Conservation (phyloP, 257 asterid species). For the Perilla frutescens region DNA sequence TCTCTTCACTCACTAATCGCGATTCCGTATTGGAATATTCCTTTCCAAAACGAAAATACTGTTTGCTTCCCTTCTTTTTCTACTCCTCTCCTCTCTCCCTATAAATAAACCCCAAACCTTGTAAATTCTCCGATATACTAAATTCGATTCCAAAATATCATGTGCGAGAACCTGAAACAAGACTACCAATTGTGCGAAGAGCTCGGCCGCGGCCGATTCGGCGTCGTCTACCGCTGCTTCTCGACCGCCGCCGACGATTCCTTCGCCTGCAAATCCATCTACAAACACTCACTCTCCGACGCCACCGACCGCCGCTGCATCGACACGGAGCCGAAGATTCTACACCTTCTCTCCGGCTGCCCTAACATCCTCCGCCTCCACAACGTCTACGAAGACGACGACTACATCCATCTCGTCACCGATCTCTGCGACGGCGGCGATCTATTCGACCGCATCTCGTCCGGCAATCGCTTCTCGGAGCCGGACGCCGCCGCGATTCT, state of each 20-base stretch:
- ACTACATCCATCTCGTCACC: conserved; percentile 63
- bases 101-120: conserved; percentile 30
- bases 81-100: conserved; percentile 10
- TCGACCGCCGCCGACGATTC: conserved; percentile 47
- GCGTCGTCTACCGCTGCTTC: conserved; percentile 75
- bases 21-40: conserved; percentile 30
- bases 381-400: conserved; percentile 84
- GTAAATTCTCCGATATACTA: background rate
- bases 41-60: background rate
- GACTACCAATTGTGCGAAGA: conserved; percentile 72
- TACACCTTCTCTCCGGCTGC: conserved; percentile 56
- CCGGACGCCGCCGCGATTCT: conserved; percentile 59
- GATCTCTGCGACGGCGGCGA: conserved; percentile 83
- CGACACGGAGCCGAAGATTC: conserved; percentile 69
- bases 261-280: conserved; percentile 74
- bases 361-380: conserved; percentile 62
- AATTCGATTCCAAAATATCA: conserved; percentile 35
- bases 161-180: conserved; percentile 66
- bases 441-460: conserved; percentile 61
- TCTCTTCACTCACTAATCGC: background rate
- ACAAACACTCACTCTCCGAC: conserved; percentile 59
- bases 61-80: background rate
- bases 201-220: conserved; percentile 90
- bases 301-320: conserved; percentile 67
- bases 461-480: conserved; percentile 50